Evolutionary conservation across 2,329 filamentous ascomycete species (phyloP), one percentile per base, ranked within the genome.

Genomic region (Penicillium paneum): DNA sequence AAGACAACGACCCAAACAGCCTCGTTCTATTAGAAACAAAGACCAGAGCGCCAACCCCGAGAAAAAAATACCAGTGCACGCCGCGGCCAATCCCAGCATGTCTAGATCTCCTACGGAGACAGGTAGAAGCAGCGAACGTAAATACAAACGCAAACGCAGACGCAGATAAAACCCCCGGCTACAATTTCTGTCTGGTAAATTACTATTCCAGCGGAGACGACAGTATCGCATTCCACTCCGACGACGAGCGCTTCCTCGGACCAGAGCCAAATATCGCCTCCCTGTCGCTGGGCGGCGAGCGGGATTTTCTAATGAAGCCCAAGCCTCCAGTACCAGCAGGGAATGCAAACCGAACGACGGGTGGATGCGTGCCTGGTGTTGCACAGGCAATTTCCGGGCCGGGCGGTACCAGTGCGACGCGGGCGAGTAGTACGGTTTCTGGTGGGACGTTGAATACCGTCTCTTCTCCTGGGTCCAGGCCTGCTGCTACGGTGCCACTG

Each of bases 161-260:
- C 5, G 19, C 26, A 24, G 42, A 19, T 34, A 24, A 3, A 0
- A 80, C 79, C n/a, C 82, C 83, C 64, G 79, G 67, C 1, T 93
- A 88, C 73, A 93, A 93, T 67, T 90, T 92, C 68, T 89, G 86
- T 56, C 79, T 93, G 1, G 87, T 93, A 5, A 93, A 93, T 66
- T 93, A 93, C 74, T 93, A 93, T 67, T 86, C 86, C n/a, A 83
- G 82, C 3, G 89, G 89, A 0, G 76, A 83, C 6, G 89, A 93
- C 69, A 90, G 86, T 61, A 93, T 93, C 45, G 82, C 85, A 11
- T 93, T 88, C 65, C 89, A 93, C 71, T 89, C 85, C 45, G 90
- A 93, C 62, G 89, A 93, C 65, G 90, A 93, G 75, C 78, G 83
- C 6, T 94, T 93, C 62, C 79, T 93, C 0, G 89, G 89, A 0